Conservation (phyloP, 2,329 filamentous ascomycete species). For the Phialophora tarda region DNA sequence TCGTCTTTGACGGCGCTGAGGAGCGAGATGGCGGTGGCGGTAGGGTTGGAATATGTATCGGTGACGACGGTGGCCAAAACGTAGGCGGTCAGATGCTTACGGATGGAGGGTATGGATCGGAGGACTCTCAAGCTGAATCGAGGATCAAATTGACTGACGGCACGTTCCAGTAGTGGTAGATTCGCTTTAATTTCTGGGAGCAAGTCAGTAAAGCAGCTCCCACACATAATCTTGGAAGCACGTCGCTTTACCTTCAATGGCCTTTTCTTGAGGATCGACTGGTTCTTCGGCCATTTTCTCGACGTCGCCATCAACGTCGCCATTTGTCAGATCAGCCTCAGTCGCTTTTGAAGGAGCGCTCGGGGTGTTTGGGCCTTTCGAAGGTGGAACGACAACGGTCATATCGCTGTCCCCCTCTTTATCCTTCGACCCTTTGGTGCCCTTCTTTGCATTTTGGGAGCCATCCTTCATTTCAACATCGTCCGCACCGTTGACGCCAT, state of each 20-base stretch:
- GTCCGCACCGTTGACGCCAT: constrained; percentile 68
- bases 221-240: background rate
- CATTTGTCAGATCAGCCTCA: constrained; percentile 77
- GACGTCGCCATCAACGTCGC: constrained; percentile 48
- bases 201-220: constrained; percentile 13
- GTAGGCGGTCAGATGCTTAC: constrained; percentile 84
- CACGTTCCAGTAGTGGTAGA: constrained; percentile 88
- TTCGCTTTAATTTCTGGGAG: constrained; percentile 87
- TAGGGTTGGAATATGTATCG: constrained; percentile 76
- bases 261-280: constrained; percentile 56
- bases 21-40: constrained; percentile 70
- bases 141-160: constrained; percentile 89
- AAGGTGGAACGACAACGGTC: constrained; percentile 78
- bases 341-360: constrained; percentile 63
- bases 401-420: constrained; percentile 78
- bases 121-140: constrained; percentile 93
- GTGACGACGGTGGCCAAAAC: constrained; percentile 80
- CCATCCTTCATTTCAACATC: constrained; percentile 75
- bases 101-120: constrained; percentile 91
- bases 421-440: constrained; percentile 65
- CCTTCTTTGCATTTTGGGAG: constrained; percentile 57
- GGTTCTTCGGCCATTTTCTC: constrained; percentile 51
- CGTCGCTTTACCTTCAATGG: constrained; percentile 51
- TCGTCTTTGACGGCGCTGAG: constrained; percentile 70
- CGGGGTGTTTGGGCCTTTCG: constrained; percentile 67